A percentile compares a stretch with the other conserved stretches of the same genome.
Evolutionary conservation across 208 protist species (phyloP).

Genomic region (Wallacemonas sp.): DNA sequence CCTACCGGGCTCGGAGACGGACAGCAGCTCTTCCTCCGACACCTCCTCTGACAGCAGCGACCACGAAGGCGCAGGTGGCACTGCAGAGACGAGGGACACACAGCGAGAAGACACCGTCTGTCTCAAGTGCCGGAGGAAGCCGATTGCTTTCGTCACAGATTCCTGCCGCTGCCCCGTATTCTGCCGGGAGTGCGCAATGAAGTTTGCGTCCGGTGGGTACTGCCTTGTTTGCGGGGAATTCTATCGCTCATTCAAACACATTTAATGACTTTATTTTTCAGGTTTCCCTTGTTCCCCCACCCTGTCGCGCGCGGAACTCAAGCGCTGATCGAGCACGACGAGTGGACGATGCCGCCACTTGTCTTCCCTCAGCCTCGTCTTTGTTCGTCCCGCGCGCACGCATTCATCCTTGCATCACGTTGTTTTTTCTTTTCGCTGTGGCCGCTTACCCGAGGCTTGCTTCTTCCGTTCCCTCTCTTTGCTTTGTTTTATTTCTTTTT

Average conservation of each 20-base stretch:
- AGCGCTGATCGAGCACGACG: no score
- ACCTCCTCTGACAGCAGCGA: not conserved
- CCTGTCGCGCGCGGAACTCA: no score
- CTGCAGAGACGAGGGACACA: not conserved
- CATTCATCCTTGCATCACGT: slow-evolving; percentile 1
- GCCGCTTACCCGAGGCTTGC: not conserved
- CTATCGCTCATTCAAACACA: slow-evolving; percentile 40
- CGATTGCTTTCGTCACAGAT: slow-evolving; percentile 63
- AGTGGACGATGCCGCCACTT: no score
- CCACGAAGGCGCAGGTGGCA: not conserved
- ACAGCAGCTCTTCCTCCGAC: not conserved
- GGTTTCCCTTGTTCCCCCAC: no score
- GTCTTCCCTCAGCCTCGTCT: no score
- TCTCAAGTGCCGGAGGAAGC: slow-evolving; percentile 60
- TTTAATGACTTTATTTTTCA: not conserved
- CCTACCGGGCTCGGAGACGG: not conserved
- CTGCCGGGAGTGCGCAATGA: slow-evolving; percentile 87
- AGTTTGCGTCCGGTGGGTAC: slow-evolving; percentile 83
- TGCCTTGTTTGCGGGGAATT: slow-evolving; percentile 76
- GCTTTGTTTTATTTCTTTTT: not conserved
- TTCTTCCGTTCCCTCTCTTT: not conserved
- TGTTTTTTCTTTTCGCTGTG: slow-evolving; percentile 3
- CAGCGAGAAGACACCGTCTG: slow-evolving; percentile 24
- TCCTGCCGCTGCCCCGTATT: slow-evolving; percentile 70
- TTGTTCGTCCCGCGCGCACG: no score